Evolutionary conservation across 352 stramenopile species (phyloP), one percentile per base, ranked within the genome.

Genomic region (Pythium rishiriense): DNA sequence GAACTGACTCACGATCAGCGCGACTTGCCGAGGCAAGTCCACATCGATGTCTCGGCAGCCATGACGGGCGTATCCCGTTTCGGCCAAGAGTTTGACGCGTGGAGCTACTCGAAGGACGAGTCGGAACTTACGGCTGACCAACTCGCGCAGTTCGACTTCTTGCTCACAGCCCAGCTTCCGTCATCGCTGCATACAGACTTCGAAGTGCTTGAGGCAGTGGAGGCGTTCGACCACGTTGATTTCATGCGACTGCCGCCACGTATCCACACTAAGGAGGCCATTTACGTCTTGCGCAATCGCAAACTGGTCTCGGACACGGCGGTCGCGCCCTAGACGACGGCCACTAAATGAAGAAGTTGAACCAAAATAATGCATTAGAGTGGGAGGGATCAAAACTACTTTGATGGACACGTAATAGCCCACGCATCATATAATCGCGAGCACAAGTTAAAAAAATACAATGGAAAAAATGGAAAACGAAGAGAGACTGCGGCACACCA

Each of bases 11-110:
- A 28, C 3, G 66, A 62, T 2, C 57, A 88, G 24, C 66, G 66
- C 5, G 14, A 78, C 9, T 51, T 78, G 17, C 66, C 67, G 41
- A 72, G 68, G 8, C 77, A 51, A 17, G 82, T 98, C 37, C 87
- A 98, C 62, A 96, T 99, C 65, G 94, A 98, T 70, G 92, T 98
- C 4, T 76, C 88, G 9, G 78, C 96, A 15, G 94, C 96, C 10
- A 98, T 98, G 94, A 98, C 93, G 1, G 97, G 97, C 28, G 93
- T 98, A 17, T 95, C 84, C 35, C 81, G 86, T 42, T 96, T 96
- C 60, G 85, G 86, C n/a, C 81, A 96, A 68, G 82, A 90, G 62
- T 93, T 88, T 35, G 26, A 74, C 0, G 54, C 66, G 0, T 96
- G 87, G 86, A 91, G 83, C 21, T 94, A 94, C 57, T 91, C 81